Conservation (phyloP, 192 early-diverging fungal species). For the Coemansia sp. region DNA sequence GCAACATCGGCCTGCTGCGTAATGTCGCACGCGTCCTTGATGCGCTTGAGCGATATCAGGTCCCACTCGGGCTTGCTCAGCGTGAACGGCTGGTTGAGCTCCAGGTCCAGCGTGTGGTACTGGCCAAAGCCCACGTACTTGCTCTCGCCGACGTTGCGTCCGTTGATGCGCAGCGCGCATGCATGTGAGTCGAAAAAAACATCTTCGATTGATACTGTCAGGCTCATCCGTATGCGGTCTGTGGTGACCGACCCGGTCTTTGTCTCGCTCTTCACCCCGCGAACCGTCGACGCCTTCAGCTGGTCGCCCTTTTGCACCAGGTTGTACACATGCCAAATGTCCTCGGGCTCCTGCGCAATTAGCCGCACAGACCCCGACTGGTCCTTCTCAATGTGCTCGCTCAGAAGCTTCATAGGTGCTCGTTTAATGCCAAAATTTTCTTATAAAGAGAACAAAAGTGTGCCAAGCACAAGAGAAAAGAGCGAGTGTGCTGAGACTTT, state of each 20-base stretch:
- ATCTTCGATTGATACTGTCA: conserved; percentile 82
- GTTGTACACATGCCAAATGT: conserved; percentile 98
- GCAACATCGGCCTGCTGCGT: conserved; percentile 88
- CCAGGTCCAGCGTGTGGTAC: conserved; percentile 94
- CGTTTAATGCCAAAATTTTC: too few relatives aligned
- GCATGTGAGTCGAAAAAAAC: conserved; percentile 92
- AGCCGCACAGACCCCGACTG: conserved; percentile 78
- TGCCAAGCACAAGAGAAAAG: not conserved
- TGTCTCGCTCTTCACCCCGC: conserved; percentile 85
- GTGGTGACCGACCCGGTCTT: conserved; percentile 87
- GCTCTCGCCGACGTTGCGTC: conserved; percentile 83
- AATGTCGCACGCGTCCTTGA: conserved; percentile 87
- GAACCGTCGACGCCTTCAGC: conserved; percentile 84
- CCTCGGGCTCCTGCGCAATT: conserved; percentile 87
- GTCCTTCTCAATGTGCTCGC: conserved; percentile 73
- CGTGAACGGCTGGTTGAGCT: conserved; percentile 85
- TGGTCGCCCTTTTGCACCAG: conserved; percentile 82
- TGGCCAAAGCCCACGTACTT: conserved; percentile 88
- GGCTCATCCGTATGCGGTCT: conserved; percentile 69
- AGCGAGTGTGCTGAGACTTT: not conserved
- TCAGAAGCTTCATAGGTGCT: conserved; percentile 80
- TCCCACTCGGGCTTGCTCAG: conserved; percentile 92
- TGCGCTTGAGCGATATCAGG: conserved; percentile 83
- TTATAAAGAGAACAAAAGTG: not conserved
- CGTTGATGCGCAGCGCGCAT: conserved; percentile 81